Base-by-base conservation (phyloP, 306 rosid genomes). In the Cucumis hystrix region DNA sequence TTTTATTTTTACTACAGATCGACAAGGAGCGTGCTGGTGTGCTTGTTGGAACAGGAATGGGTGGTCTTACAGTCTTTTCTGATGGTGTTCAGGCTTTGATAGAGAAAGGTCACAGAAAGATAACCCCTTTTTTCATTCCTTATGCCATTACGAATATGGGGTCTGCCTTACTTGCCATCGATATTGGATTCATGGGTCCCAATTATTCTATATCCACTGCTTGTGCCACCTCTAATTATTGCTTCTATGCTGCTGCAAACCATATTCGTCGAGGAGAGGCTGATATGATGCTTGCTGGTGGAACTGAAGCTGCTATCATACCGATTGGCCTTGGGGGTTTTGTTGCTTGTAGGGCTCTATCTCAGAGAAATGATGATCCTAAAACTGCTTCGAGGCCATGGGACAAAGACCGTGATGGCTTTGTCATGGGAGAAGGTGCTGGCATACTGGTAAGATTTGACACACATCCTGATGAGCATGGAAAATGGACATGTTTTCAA, bases 331-430 rank as follows among this genome's bases (percentile, higher is more conserved):
- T 96, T 39, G 99, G 99, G 9, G 99, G 98, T 45, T 92, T 96
- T 82, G 93, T 92, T 81, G 99, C 98, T 55, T 92, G 97, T 89
- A 85, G 99, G 84, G 99, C 99, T 10, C 83, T 96, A 40, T 96
- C 98, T 75, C 98, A 92, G 87, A 88, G 99, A 80, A 96, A 96
- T 39, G 96, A 96, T 83, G 98, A 96, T 72, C 99, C 98, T 10
- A 83, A 86, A 89, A 96, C 99, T 80, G 99, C 99, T 83, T 96
- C 99, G 0, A 89, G 99, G 87, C 99, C 99, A n/a, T 96, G 99
- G 99, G 99, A 96, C 81, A 88, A 66, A 81, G 99, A 82, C 15
- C 88, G 99, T 55, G 98, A 96, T 83, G 99, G 99, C 61, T 96
- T 96, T 91, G 99, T 96, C 59, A 92, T 92, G 98, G 98, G 99